Conservation (phyloP, 768 basidiomycete species). For the Suillus fuscotomentosus region DNA sequence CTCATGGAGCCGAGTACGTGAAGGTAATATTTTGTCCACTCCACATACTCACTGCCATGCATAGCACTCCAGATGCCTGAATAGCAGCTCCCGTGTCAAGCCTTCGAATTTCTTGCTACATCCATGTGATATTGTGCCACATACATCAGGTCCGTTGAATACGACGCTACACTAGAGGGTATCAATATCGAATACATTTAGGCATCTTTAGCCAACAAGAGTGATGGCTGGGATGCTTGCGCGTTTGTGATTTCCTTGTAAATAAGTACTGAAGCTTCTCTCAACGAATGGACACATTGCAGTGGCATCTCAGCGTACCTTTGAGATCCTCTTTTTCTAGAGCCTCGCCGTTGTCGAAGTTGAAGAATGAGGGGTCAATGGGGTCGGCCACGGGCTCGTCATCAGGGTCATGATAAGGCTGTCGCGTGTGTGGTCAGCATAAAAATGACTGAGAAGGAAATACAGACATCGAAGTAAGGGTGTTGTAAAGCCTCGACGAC, state of each 20-base stretch:
- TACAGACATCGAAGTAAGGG: constrained; percentile 77
- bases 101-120: neutral
- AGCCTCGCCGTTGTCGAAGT: constrained; percentile 73
- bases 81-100: neutral
- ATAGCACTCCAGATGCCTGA: neutral
- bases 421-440: neutral
- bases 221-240: neutral
- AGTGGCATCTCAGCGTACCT: constrained; percentile 37
- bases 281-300: neutral
- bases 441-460: neutral
- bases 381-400: constrained; percentile 85
- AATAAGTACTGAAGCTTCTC: constrained; percentile 34
- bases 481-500: constrained; percentile 86
- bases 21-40: neutral
- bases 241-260: constrained; percentile 47
- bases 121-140: neutral
- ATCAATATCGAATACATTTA: neutral
- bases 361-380: constrained; percentile 76
- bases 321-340: constrained; percentile 69
- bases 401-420: constrained; percentile 87
- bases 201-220: neutral
- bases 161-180: constrained; percentile 4
- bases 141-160: neutral
- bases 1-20: neutral
- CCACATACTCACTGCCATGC: neutral